Conservation (phyloP, 2,329 filamentous ascomycete genomes). For the Beauveria caledonica region DNA sequence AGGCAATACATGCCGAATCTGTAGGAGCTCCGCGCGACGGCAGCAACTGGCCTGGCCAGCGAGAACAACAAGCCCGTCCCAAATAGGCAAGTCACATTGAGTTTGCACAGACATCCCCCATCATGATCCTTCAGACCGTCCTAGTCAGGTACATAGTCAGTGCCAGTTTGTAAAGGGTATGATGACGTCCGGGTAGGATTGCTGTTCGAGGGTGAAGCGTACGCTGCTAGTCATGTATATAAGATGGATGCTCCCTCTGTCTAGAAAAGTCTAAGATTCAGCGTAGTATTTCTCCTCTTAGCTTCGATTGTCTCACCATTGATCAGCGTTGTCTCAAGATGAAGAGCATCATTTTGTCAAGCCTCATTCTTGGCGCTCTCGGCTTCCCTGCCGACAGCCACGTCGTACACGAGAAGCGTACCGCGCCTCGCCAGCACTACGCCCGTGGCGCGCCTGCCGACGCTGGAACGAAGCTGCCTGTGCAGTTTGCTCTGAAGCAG, state of each 20-base stretch:
- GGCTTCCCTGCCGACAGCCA: conserved; percentile 9
- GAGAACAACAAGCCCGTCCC: neutral
- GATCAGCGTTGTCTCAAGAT: neutral
- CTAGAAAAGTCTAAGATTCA: neutral
- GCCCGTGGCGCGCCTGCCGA: conserved; percentile 11
- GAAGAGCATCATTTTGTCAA: conserved; percentile 6
- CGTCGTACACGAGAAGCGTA: conserved; percentile 14
- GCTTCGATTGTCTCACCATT: neutral
- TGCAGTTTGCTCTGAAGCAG: conserved; percentile 36
- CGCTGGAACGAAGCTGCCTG: conserved; percentile 19
- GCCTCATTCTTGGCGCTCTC: neutral
- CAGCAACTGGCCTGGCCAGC: too few relatives aligned
- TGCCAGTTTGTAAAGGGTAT: neutral
- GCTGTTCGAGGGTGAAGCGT: neutral
- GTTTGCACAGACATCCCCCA: neutral
- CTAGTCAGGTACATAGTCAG: conserved; percentile 1
- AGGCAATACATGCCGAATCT: neutral
- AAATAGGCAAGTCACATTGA: conserved; percentile 6
- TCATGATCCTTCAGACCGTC: neutral
- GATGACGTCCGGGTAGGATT: neutral
- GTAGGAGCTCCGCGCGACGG: neutral
- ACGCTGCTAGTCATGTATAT: neutral
- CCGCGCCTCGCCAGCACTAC: neutral
- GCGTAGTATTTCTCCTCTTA: neutral
- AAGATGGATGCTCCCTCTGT: neutral